Conservation (phyloP, 2,329 filamentous ascomycete species). For the Claviceps capensis region DNA sequence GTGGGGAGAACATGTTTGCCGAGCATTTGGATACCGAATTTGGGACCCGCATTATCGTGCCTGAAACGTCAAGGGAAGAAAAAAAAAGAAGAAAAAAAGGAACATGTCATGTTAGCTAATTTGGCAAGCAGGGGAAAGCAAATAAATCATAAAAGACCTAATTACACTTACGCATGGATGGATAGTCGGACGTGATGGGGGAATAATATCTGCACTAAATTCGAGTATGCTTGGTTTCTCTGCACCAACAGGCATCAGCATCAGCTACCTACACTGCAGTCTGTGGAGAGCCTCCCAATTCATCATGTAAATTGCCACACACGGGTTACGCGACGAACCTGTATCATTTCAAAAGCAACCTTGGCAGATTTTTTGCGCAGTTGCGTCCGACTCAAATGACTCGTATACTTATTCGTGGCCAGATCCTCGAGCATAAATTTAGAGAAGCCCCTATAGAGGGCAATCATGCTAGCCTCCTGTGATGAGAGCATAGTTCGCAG, state of each 20-base stretch:
- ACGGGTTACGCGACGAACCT: slow-evolving; percentile 6
- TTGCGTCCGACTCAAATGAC: slow-evolving; percentile 14
- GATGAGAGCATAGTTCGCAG: slow-evolving; percentile 13
- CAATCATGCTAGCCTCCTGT: slow-evolving; percentile 24
- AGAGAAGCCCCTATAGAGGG: slow-evolving; percentile 46
- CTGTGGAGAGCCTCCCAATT: too few relatives aligned
- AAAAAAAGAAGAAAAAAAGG: too few relatives aligned
- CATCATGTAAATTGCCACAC: too few relatives aligned
- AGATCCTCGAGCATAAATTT: slow-evolving; percentile 35
- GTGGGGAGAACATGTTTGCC: slow-evolving; percentile 19
- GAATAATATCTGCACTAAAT: slow-evolving; percentile 30
- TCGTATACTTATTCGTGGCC: slow-evolving; percentile 13
- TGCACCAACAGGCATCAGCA: background rate
- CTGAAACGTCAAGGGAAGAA: background rate
- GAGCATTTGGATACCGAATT: slow-evolving; percentile 27
- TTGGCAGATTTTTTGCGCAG: slow-evolving; percentile 16
- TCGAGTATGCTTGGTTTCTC: slow-evolving; percentile 34
- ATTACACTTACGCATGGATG: slow-evolving; percentile 26
- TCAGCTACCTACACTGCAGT: too few relatives aligned
- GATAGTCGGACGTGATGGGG: slow-evolving; percentile 32
- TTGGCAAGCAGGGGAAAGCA: too few relatives aligned
- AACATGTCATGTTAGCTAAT: too few relatives aligned
- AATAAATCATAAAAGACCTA: too few relatives aligned
- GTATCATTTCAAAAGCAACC: slow-evolving; percentile 22
- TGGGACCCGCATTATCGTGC: slow-evolving; percentile 26